phyloP scores from a whole-genome alignment of 352 stramenopile species.

The Blastocystis sp. region DNA sequence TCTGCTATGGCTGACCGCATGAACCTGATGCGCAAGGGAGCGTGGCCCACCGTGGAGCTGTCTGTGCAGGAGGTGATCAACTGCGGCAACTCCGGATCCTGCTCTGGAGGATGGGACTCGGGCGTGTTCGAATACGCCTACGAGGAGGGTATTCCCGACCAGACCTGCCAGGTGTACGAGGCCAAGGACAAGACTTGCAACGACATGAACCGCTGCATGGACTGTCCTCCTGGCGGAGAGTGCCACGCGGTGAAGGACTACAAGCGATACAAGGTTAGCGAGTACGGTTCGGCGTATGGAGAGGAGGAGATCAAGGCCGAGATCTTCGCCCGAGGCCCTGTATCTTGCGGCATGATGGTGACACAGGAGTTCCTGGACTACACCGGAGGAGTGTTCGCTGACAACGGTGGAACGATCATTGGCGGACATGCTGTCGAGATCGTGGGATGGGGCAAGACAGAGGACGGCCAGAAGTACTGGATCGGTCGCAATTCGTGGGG shows the following conservation, averaged over 20 bases:
- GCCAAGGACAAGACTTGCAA: slow-evolving; percentile 75
- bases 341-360: slow-evolving; percentile 76
- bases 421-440: slow-evolving; percentile 81
- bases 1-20: slow-evolving; percentile 80
- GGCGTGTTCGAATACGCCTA: slow-evolving; percentile 83
- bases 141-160: slow-evolving; percentile 78
- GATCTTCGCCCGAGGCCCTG: slow-evolving; percentile 80
- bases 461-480: slow-evolving; percentile 81
- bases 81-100: slow-evolving; percentile 73
- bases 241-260: slow-evolving; percentile 79
- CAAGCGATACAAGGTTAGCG: slow-evolving; percentile 78
- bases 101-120: slow-evolving; percentile 73
- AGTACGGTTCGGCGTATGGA: slow-evolving; percentile 78
- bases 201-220: slow-evolving; percentile 71
- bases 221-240: slow-evolving; percentile 42
- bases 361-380: slow-evolving; percentile 73
- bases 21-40: slow-evolving; percentile 77
- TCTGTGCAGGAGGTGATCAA: slow-evolving; percentile 78
- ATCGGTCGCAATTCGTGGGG: slow-evolving; percentile 83
- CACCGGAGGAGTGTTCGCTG: slow-evolving; percentile 74
- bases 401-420: slow-evolving; percentile 72
- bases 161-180: slow-evolving; percentile 83
- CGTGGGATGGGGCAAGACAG: slow-evolving; percentile 77
- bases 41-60: slow-evolving; percentile 77
- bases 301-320: slow-evolving; percentile 80